Evolutionary conservation across 2,329 filamentous ascomycete genomes (phyloP).

Genomic region (Coleophoma cylindrospora): DNA sequence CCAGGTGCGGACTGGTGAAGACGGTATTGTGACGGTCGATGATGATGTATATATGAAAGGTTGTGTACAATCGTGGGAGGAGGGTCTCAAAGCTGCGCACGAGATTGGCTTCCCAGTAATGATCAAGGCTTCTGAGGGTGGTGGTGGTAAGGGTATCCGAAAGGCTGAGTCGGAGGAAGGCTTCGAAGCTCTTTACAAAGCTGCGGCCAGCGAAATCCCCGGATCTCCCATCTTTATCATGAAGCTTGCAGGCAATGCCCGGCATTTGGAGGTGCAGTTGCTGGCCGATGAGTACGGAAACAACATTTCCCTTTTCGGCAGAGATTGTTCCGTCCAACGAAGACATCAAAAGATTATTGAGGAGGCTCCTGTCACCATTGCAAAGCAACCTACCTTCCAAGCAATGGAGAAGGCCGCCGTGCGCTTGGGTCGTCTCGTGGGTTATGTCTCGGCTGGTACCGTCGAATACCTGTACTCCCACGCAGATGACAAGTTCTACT

Average conservation of each 20-base stretch:
- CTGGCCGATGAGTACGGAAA: slow-evolving; percentile 99
- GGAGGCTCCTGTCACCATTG: slow-evolving; percentile 96
- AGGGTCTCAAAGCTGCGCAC: slow-evolving; percentile 80
- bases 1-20: slow-evolving; percentile 68
- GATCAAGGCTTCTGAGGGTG: slow-evolving; percentile 99
- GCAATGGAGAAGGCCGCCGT: slow-evolving; percentile 97
- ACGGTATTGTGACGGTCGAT: slow-evolving; percentile 87
- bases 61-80: slow-evolving; percentile 83
- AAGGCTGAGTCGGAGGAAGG: slow-evolving; percentile 83
- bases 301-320: slow-evolving; percentile 97
- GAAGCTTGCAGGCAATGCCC: slow-evolving; percentile 95
- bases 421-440: slow-evolving; percentile 86
- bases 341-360: slow-evolving; percentile 99
- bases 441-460: slow-evolving; percentile 97
- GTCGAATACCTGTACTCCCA: slow-evolving; percentile 99
- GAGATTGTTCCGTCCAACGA: slow-evolving; percentile 97
- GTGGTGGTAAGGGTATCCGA: slow-evolving; percentile 98
- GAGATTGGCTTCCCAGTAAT: slow-evolving; percentile 98
- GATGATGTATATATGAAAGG: slow-evolving; percentile 84
- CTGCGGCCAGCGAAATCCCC: slow-evolving; percentile 93
- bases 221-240: slow-evolving; percentile 99
- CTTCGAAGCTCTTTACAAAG: slow-evolving; percentile 86
- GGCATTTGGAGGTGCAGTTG: slow-evolving; percentile 95
- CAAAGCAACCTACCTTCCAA: slow-evolving; percentile 82
- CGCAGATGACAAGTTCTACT: slow-evolving; percentile 98